Evolutionary conservation across 1,284 basidiomycete species (phyloP).

Genomic region (Pisolithus thermaeus): DNA sequence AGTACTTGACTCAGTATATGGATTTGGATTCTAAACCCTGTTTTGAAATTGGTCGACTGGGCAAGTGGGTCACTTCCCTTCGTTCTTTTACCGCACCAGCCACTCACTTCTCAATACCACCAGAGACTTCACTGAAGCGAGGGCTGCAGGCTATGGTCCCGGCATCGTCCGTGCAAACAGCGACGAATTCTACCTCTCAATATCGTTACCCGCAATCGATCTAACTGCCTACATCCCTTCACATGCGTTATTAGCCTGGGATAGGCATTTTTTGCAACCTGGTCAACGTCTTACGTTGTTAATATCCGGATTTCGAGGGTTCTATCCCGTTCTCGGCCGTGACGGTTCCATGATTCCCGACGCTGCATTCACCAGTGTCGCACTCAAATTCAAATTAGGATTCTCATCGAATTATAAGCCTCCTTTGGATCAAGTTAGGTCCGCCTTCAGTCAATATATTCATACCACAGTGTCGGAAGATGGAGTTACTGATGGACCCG

Average conservation of each 20-base stretch:
- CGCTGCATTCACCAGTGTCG: constrained; percentile 28
- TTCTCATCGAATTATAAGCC: constrained; percentile 53
- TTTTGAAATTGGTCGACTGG: no score
- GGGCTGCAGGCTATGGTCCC: constrained; percentile 47
- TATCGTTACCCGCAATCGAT: constrained; percentile 46
- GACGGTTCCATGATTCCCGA: constrained; percentile 33
- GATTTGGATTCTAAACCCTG: no score
- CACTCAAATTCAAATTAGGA: constrained; percentile 50
- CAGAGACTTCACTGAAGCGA: constrained; percentile 52
- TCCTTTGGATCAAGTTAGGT: constrained; percentile 37
- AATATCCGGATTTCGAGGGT: constrained; percentile 45
- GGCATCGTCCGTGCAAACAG: constrained; percentile 43
- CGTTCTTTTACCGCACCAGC: no score
- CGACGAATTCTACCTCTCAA: constrained; percentile 45
- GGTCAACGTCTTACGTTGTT: constrained; percentile 52
- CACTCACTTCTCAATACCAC: background rate
- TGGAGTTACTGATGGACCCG: constrained; percentile 29
- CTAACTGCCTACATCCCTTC: constrained; percentile 45
- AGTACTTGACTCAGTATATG: no score
- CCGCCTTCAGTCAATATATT: constrained; percentile 42
- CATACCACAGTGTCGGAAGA: constrained; percentile 36
- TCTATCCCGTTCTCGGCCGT: constrained; percentile 43
- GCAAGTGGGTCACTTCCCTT: no score
- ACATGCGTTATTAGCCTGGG: constrained; percentile 58
- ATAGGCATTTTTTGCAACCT: constrained; percentile 47